Conservation (phyloP, 768 basidiomycete species). For the Suillus spraguei region DNA sequence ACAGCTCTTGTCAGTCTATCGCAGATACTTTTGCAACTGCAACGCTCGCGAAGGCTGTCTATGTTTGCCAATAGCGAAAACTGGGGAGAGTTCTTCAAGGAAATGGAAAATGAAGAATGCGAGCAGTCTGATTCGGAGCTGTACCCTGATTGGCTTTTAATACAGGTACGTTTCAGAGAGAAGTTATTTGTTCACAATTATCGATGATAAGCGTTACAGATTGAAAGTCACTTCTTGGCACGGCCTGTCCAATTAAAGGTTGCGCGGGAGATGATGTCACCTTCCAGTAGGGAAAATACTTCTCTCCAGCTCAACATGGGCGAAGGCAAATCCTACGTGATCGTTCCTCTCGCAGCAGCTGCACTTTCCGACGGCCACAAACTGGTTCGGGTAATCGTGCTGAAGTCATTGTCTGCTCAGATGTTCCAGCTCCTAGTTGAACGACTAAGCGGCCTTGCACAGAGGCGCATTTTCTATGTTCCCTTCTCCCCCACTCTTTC, state of each 20-base stretch:
- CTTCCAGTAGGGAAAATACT: slow-evolving; percentile 18
- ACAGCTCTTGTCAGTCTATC: slow-evolving; percentile 29
- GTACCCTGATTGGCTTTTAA: slow-evolving; percentile 16
- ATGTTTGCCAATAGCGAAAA: slow-evolving; percentile 19
- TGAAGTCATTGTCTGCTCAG: slow-evolving; percentile 28
- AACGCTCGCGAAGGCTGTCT: slow-evolving; percentile 34
- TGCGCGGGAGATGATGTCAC: slow-evolving; percentile 31
- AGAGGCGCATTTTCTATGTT: slow-evolving; percentile 30
- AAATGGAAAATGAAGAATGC: slow-evolving; percentile 15
- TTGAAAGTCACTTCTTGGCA: slow-evolving; percentile 27
- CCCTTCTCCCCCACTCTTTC: slow-evolving; percentile 28
- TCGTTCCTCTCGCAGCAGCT: slow-evolving; percentile 28
- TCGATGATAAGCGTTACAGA: slow-evolving; percentile 14
- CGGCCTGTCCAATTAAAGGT: slow-evolving; percentile 27
- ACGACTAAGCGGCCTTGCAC: slow-evolving; percentile 26
- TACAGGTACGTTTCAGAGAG: slow-evolving; percentile 10
- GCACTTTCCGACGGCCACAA: slow-evolving; percentile 26
- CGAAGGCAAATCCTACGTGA: slow-evolving; percentile 36
- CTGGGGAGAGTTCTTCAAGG: slow-evolving; percentile 12
- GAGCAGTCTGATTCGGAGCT: slow-evolving; percentile 3
- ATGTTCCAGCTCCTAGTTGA: slow-evolving; percentile 31
- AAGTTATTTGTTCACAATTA: not conserved
- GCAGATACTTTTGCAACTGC: slow-evolving; percentile 28
- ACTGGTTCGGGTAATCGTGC: slow-evolving; percentile 31
- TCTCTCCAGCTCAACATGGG: slow-evolving; percentile 35